A percentile compares a stretch with the other conserved stretches of the same genome.
Evolutionary conservation across 108 stramenopile genomes (phyloP).

Genomic region (Fragilaria crotonensis): DNA sequence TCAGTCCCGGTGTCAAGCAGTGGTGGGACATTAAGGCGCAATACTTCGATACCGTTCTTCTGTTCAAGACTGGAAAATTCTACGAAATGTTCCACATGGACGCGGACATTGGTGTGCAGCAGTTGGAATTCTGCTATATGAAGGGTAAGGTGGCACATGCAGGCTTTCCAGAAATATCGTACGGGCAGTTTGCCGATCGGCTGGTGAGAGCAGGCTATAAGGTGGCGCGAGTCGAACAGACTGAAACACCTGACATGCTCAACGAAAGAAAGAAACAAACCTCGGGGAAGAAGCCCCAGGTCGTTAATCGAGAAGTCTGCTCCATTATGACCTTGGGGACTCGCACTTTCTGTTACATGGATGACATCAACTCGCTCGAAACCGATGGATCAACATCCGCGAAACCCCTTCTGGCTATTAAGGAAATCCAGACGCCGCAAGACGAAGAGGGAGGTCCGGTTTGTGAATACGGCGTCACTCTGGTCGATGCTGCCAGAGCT

Average conservation of each 20-base stretch:
- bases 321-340: slow-evolving; percentile 84
- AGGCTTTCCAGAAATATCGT: slow-evolving; percentile 95
- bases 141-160: slow-evolving; percentile 92
- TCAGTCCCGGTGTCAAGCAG: slow-evolving; percentile 87
- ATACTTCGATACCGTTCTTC: slow-evolving; percentile 92
- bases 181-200: slow-evolving; percentile 75
- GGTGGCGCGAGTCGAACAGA: slow-evolving; percentile 98
- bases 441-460: slow-evolving; percentile 39
- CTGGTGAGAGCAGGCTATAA: slow-evolving; percentile 93
- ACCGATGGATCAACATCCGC: slow-evolving; percentile 14
- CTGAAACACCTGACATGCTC: slow-evolving; percentile 94
- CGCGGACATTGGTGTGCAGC: slow-evolving; percentile 90
- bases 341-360: slow-evolving; percentile 89
- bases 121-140: slow-evolving; percentile 93
- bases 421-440: slow-evolving; percentile 38
- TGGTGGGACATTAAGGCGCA: slow-evolving; percentile 98
- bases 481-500: slow-evolving; percentile 85
- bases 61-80: slow-evolving; percentile 99
- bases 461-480: slow-evolving; percentile 90
- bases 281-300: slow-evolving; percentile 34
- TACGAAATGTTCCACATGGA: slow-evolving; percentile 91
- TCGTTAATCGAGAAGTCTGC: slow-evolving; percentile 95
- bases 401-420: slow-evolving; percentile 80
- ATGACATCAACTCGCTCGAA: slow-evolving; percentile 53
- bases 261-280: slow-evolving; percentile 82